These are phyloP conservation scores for Nepenthes gracilis DNA, from an alignment of 148 eudicot genomes.

Conservation along the genomic window DNA sequence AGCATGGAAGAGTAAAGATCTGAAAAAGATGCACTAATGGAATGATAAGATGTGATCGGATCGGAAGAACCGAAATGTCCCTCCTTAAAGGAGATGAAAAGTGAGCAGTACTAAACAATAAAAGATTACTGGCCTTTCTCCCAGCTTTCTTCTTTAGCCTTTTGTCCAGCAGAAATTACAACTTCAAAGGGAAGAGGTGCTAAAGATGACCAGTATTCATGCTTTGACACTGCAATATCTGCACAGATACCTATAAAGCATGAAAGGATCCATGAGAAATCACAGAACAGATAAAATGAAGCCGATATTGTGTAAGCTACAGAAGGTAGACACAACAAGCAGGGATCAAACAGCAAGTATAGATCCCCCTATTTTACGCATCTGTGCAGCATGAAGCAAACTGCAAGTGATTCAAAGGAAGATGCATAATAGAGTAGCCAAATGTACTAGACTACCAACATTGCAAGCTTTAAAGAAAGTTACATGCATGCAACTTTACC, in stretches of 20 bases:
- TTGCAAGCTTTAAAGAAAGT: too few species aligned
- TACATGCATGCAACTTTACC: too few species aligned
- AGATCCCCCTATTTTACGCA: too few species aligned
- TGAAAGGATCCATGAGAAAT: slow-evolving; percentile 4
- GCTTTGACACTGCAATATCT: slow-evolving; percentile 65
- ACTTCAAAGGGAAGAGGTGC: slow-evolving; percentile 95
- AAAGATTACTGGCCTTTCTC: slow-evolving; percentile 44
- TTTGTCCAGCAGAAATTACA: slow-evolving; percentile 89
- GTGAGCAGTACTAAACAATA: neutral
- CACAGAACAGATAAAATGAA: neutral
- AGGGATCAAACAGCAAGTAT: neutral
- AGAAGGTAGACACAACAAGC: neutral
- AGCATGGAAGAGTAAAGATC: neutral
- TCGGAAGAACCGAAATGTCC: neutral
- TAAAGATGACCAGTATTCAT: slow-evolving; percentile 85
- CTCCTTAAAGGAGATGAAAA: neutral
- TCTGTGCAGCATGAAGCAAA: too few species aligned
- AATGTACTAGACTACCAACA: too few species aligned
- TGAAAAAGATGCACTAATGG: neutral
- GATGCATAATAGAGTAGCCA: too few species aligned
- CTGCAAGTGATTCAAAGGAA: too few species aligned
- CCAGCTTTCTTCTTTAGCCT: slow-evolving; percentile 85
- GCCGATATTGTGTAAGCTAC: neutral
- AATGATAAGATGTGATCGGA: neutral
- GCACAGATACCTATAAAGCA: slow-evolving; percentile 65